A percentile compares a stretch with the other conserved stretches of the same genome.
These are phyloP conservation scores for Talaromyces liani DNA, from an alignment of 495 filamentous ascomycete genomes.

Conservation along the genomic window DNA sequence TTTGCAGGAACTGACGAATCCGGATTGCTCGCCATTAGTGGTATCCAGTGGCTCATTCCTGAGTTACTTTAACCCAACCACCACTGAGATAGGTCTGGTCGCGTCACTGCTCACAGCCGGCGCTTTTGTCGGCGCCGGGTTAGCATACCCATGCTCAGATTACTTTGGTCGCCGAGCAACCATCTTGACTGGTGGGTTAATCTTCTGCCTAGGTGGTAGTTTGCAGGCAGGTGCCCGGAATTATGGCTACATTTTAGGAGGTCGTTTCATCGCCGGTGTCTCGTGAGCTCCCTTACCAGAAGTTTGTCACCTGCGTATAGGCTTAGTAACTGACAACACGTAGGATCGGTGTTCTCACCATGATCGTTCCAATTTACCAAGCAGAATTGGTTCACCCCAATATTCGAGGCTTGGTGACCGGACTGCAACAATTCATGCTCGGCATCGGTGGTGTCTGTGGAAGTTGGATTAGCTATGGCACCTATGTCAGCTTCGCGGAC, in stretches of 20 bases:
- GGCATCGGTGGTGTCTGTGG: conserved; percentile 16
- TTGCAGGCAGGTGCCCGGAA: conserved; percentile 34
- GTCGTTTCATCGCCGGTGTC: background rate
- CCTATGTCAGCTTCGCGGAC: background rate
- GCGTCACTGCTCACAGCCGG: conserved; percentile 60
- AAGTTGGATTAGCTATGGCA: conserved; percentile 12
- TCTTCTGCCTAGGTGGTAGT: conserved; percentile 38
- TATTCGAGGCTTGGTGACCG: conserved; percentile 16
- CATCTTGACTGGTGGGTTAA: conserved; percentile 32
- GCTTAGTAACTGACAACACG: conserved; percentile 7
- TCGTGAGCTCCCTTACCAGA: background rate
- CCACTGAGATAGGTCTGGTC: conserved; percentile 40
- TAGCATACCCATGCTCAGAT: conserved; percentile 34
- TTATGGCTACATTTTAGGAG: conserved; percentile 15
- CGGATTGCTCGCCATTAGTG: background rate
- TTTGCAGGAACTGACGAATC: background rate
- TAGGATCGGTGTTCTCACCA: conserved; percentile 47
- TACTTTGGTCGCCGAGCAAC: conserved; percentile 33
- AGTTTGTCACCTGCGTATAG: background rate
- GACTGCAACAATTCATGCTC: conserved; percentile 18
- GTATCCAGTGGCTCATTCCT: conserved; percentile 2
- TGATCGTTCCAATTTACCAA: conserved; percentile 20
- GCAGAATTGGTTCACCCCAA: conserved; percentile 16
- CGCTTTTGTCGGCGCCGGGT: conserved; percentile 33
- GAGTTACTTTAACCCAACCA: background rate